These are phyloP conservation scores for Mycena polygramma DNA, from an alignment of 768 basidiomycete species.

Conservation along the genomic window DNA sequence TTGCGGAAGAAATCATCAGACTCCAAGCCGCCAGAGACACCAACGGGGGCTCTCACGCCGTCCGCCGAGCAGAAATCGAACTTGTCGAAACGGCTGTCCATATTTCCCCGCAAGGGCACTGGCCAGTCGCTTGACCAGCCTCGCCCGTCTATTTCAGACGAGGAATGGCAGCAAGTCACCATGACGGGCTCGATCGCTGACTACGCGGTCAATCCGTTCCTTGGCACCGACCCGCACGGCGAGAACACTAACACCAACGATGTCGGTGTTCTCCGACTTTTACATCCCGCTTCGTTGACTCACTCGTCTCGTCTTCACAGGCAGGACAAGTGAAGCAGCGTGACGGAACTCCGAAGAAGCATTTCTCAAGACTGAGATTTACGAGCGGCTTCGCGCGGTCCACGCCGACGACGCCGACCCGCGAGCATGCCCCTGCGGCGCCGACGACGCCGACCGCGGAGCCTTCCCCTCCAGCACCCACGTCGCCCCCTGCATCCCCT, in stretches of 20 bases:
- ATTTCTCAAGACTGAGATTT: slow-evolving; percentile 33
- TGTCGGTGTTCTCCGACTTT: slow-evolving; percentile 12
- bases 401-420: slow-evolving; percentile 34
- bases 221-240: slow-evolving; percentile 19
- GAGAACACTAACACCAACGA: neutral
- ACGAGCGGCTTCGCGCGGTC: slow-evolving; percentile 32
- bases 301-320: slow-evolving; percentile 22
- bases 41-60: slow-evolving; percentile 4
- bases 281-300: slow-evolving; percentile 21
- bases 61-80: slow-evolving; percentile 18
- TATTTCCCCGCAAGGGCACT: slow-evolving; percentile 30
- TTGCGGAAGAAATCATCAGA: slow-evolving; percentile 28
- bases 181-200: slow-evolving; percentile 38
- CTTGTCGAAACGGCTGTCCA: slow-evolving; percentile 9
- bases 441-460: slow-evolving; percentile 31
- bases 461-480: slow-evolving; percentile 11
- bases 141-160: slow-evolving; percentile 36
- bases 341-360: slow-evolving; percentile 16
- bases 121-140: slow-evolving; percentile 22
- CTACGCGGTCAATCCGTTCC: slow-evolving; percentile 34
- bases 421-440: neutral
- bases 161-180: slow-evolving; percentile 39
- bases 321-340: slow-evolving; percentile 22
- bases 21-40: neutral
- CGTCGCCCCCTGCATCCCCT: slow-evolving; percentile 23